phyloP scores from a whole-genome alignment of 768 basidiomycete genomes.

The Mycena epipterygia region DNA sequence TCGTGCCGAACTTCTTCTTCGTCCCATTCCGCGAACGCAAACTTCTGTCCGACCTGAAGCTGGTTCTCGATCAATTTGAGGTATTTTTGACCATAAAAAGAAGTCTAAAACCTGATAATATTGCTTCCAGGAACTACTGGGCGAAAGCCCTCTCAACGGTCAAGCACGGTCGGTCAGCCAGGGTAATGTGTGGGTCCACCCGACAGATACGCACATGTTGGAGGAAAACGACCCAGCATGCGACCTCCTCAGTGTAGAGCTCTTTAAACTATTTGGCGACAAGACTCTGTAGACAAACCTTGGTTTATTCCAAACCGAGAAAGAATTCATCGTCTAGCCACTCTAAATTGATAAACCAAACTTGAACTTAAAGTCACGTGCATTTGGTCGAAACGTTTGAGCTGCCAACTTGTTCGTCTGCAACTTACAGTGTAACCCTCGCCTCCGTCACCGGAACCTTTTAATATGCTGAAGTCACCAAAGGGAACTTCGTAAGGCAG shows the following conservation, averaged over 20 bases:
- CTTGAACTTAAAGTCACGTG: too few species aligned
- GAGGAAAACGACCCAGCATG: constrained; percentile 26
- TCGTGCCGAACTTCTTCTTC: constrained; percentile 31
- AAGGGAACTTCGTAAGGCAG: too few species aligned
- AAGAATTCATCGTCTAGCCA: background rate
- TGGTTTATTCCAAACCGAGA: too few species aligned
- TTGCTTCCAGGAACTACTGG: constrained; percentile 25
- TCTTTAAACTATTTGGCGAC: constrained; percentile 36
- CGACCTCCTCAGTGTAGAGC: constrained; percentile 33
- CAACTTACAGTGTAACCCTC: too few species aligned
- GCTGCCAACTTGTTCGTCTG: too few species aligned
- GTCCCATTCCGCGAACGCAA: constrained; percentile 31
- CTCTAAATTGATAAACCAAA: too few species aligned
- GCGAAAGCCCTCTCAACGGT: constrained; percentile 31
- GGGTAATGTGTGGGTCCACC: constrained; percentile 34
- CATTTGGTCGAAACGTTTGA: too few species aligned
- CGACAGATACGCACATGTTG: constrained; percentile 33
- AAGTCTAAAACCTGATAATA: background rate
- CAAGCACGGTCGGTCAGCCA: constrained; percentile 31
- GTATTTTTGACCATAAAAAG: background rate
- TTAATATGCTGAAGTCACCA: too few species aligned
- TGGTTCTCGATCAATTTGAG: constrained; percentile 34
- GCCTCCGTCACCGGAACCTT: too few species aligned
- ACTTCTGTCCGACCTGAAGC: constrained; percentile 26
- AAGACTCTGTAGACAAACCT: constrained; percentile 16